phyloP scores from a whole-genome alignment of 2,329 filamentous ascomycete genomes.

The Aspergillus pseudotamarii region DNA sequence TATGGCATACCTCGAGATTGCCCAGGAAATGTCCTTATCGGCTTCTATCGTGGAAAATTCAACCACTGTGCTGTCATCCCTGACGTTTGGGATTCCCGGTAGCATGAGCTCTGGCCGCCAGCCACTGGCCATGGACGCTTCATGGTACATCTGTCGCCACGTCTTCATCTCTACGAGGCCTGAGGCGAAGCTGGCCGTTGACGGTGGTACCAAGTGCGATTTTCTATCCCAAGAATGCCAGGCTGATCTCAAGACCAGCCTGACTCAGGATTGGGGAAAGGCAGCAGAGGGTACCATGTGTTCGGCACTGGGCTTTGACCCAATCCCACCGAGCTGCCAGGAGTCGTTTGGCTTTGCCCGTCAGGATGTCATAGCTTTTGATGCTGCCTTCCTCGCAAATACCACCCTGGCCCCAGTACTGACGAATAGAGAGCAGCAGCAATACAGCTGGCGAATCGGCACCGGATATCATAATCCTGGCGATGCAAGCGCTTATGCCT shows the following conservation, averaged over 20 bases:
- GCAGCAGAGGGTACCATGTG: background rate
- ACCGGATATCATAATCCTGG: background rate
- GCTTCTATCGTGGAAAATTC: background rate
- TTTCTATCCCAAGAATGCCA: background rate
- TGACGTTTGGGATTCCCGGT: background rate
- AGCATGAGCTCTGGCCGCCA: background rate
- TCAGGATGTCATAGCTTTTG: background rate
- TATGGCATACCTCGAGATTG: background rate
- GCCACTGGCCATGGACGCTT: background rate
- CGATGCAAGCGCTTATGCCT: background rate
- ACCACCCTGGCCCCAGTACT: background rate
- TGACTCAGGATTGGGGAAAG: background rate
- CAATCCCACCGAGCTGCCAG: background rate
- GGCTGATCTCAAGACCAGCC: background rate
- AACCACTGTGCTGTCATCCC: background rate
- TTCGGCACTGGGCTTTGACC: background rate
- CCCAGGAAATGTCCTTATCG: background rate
- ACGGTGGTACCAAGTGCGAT: background rate
- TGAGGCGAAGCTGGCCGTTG: background rate
- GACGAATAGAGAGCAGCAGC: background rate
- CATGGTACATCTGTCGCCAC: background rate
- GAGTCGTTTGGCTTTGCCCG: background rate
- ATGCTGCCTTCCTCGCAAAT: background rate
- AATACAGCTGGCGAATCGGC: background rate
- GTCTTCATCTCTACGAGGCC: background rate